Evolutionary conservation across 192 early-diverging fungal genomes (phyloP), one percentile per base, ranked within the genome.

Genomic region (Rhizophagus prolifer): DNA sequence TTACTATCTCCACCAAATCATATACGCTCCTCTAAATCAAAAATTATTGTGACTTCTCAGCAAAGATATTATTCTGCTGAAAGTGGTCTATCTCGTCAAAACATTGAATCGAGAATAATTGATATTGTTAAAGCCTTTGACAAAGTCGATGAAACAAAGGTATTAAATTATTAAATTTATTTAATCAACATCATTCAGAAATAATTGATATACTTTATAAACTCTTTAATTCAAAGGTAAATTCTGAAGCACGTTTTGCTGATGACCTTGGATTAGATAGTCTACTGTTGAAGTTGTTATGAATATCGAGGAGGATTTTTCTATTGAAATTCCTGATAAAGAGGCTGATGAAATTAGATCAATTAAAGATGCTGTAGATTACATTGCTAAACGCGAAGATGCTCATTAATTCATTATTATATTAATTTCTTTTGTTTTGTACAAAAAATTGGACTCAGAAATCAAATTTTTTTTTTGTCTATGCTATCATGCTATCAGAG

Each of bases 231-330:
- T 75, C 67, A 87, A n/a, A 98, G 97, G 82, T 99, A 58, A 82
- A 93, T 44, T 85, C 93, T 75, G 82, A 90, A 68, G 89, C 98
- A 19, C 90, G 93, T 81, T 99, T 99, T 83, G 86, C 90, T 83
- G 92, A 92, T 78, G 98, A 98, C 82, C 92, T 99, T 76, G 95
- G 95, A 19, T 85, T 99, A 67, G 98, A 99, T 85, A 94, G 92
- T 81, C 89, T 99, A 93, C 95, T 66, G 96, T 99, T 30, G 98
- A 99, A 86, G 95, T 99, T 69, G 96, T 97, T 70, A 98, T 99
- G 96, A 96, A 97, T 72, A 92, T 99, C 77, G 97, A 99, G 85
- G 97, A 99, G 82, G 97, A 99, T 85, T 99, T 99, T 86, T 95
- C 93, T 80, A 91, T 99, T 74, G 98, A 99, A 86, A 93, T 99